phyloP scores from a whole-genome alignment of 2,329 filamentous ascomycete genomes.

The Fusarium chaquense region DNA sequence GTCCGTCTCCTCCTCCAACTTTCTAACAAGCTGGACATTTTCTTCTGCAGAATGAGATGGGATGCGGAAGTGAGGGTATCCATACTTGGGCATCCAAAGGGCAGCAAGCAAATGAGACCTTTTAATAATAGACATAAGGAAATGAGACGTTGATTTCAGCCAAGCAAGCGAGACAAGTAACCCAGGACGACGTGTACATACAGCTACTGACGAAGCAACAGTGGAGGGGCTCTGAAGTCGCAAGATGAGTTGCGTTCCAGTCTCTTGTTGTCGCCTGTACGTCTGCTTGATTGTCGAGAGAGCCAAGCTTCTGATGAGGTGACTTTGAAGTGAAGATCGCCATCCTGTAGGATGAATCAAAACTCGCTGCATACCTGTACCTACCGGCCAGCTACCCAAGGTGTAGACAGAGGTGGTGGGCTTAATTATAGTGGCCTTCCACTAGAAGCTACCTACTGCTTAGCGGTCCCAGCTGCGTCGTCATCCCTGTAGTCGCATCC shows the following conservation, averaged over 20 bases:
- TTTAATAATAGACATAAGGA: constrained; percentile 23
- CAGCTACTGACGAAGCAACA: constrained; percentile 18
- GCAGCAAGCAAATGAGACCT: constrained; percentile 42
- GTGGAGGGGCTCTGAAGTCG: constrained; percentile 14
- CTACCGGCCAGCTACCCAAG: background rate
- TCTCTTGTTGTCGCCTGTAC: constrained; percentile 17
- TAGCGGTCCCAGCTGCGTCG: constrained; percentile 27
- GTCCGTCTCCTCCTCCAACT: background rate
- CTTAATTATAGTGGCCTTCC: constrained; percentile 26
- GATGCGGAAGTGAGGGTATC: constrained; percentile 33
- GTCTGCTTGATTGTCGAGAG: constrained; percentile 12
- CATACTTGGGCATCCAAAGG: constrained; percentile 41
- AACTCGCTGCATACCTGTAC: background rate
- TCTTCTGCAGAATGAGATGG: constrained; percentile 4
- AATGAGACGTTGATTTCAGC: constrained; percentile 40
- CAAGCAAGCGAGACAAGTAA: constrained; percentile 34
- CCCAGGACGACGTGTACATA: constrained; percentile 29
- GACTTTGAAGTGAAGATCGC: background rate
- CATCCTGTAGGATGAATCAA: background rate
- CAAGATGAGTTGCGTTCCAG: constrained; percentile 34
- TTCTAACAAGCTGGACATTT: constrained; percentile 4
- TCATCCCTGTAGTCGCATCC: constrained; percentile 32
- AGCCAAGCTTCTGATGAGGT: constrained; percentile 21
- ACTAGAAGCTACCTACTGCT: constrained; percentile 27
- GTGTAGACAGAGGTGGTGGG: background rate